Evolutionary conservation across 352 stramenopile species (phyloP).

Genomic region (Phytophthora cactorum): DNA sequence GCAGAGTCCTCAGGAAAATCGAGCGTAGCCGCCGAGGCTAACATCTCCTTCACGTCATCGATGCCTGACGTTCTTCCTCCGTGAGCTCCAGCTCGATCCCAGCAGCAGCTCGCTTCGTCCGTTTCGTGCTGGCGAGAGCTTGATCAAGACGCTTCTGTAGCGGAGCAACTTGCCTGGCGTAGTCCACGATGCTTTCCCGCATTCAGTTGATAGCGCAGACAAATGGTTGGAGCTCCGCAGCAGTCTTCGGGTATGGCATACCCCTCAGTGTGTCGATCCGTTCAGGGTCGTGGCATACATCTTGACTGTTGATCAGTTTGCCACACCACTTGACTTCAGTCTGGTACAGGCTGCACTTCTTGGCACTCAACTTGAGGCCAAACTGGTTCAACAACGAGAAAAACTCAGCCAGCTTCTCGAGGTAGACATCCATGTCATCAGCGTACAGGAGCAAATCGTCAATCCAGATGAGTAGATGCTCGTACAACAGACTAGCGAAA

Average conservation of each 20-base stretch:
- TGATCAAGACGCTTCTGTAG: background rate
- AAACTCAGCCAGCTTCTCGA: slow-evolving; percentile 22
- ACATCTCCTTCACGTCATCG: background rate
- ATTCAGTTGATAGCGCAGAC: slow-evolving; percentile 5
- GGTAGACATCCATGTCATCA: slow-evolving; percentile 23
- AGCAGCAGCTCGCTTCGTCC: background rate
- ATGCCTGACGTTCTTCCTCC: background rate
- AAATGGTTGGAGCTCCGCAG: slow-evolving; percentile 1
- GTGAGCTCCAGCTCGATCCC: background rate
- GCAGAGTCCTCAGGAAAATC: background rate
- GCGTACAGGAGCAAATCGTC: slow-evolving; percentile 18
- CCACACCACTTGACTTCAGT: slow-evolving; percentile 4
- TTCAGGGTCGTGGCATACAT: background rate
- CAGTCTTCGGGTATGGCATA: background rate
- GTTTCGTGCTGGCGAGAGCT: background rate
- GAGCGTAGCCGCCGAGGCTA: background rate
- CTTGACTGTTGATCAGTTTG: background rate
- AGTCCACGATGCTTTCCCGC: background rate
- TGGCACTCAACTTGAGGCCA: slow-evolving; percentile 9
- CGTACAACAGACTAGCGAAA: slow-evolving; percentile 10
- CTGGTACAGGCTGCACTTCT: background rate
- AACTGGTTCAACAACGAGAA: slow-evolving; percentile 14
- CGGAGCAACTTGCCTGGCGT: background rate
- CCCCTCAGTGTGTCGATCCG: background rate
- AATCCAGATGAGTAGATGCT: slow-evolving; percentile 9